phyloP scores from a whole-genome alignment of 805 yeast species.

The Allodekkera sacchari region DNA sequence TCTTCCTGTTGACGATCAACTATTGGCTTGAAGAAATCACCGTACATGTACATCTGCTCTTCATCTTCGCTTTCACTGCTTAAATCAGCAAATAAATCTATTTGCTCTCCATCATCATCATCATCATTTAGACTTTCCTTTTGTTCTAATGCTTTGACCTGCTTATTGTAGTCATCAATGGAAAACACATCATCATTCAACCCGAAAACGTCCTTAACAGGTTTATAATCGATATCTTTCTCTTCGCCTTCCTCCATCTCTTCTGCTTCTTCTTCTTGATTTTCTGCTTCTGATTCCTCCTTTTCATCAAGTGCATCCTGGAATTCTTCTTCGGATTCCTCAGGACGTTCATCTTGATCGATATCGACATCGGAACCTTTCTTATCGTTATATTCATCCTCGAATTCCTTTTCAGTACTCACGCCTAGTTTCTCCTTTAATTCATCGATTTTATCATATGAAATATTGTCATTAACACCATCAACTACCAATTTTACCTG shows the following conservation, averaged over 20 bases:
- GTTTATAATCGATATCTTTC: constrained; percentile 15
- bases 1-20: constrained; percentile 12
- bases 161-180: constrained; percentile 57
- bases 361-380: constrained; percentile 16
- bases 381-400: constrained; percentile 9
- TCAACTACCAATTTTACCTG: constrained; percentile 83
- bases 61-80: constrained; percentile 39
- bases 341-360: constrained; percentile 24
- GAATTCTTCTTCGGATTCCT: constrained; percentile 26
- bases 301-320: constrained; percentile 5
- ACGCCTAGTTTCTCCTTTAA: constrained; percentile 30
- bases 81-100: constrained; percentile 44
- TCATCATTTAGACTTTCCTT: constrained; percentile 37
- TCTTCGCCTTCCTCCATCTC: constrained; percentile 12
- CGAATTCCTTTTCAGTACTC: constrained; percentile 17
- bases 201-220: constrained; percentile 44
- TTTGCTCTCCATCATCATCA: constrained; percentile 40
- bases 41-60: constrained; percentile 43
- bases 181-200: constrained; percentile 80
- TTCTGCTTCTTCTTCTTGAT: constrained; percentile 39
- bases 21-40: constrained; percentile 53
- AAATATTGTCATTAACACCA: constrained; percentile 56
- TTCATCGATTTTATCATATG: constrained; percentile 48
- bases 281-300: constrained; percentile 45
- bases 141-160: constrained; percentile 19